phyloP scores from a whole-genome alignment of 2,329 filamentous ascomycete species.

The Fusarium sp. region DNA sequence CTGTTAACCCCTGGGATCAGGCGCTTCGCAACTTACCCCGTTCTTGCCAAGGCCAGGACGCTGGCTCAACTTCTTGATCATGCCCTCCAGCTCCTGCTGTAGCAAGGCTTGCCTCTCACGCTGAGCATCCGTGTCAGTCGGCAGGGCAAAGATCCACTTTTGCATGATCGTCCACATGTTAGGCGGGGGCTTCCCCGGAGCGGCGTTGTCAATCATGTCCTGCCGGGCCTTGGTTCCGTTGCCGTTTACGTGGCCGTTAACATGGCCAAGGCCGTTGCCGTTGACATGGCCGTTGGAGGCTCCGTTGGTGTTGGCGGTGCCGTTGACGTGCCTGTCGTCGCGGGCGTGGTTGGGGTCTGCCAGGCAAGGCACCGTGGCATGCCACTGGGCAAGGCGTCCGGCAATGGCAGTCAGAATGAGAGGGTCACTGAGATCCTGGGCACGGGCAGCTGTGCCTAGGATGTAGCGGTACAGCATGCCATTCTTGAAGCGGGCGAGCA shows the following conservation, averaged over 20 bases:
- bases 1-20: background rate
- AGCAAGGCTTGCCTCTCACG: slow-evolving; percentile 70
- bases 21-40: slow-evolving; percentile 62
- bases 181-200: slow-evolving; percentile 74
- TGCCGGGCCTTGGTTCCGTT: slow-evolving; percentile 46
- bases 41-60: slow-evolving; percentile 77
- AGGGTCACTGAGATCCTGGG: slow-evolving; percentile 78
- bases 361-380: slow-evolving; percentile 73
- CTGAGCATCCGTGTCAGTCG: slow-evolving; percentile 73
- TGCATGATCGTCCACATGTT: slow-evolving; percentile 96
- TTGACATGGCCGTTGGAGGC: slow-evolving; percentile 41
- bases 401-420: slow-evolving; percentile 85
- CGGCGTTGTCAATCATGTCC: slow-evolving; percentile 58
- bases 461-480: slow-evolving; percentile 95
- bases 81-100: slow-evolving; percentile 75
- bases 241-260: slow-evolving; percentile 41
- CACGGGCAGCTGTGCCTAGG: slow-evolving; percentile 77
- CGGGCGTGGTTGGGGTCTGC: slow-evolving; percentile 44
- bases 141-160: slow-evolving; percentile 91
- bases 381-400: slow-evolving; percentile 87
- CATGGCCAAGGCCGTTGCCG: slow-evolving; percentile 50
- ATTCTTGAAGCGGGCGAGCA: slow-evolving; percentile 93
- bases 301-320: slow-evolving; percentile 47
- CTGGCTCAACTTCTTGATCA: slow-evolving; percentile 75
- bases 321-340: slow-evolving; percentile 44